These are phyloP conservation scores for Marasmius fiardii DNA, from an alignment of 1,284 basidiomycete species.

Conservation along the genomic window DNA sequence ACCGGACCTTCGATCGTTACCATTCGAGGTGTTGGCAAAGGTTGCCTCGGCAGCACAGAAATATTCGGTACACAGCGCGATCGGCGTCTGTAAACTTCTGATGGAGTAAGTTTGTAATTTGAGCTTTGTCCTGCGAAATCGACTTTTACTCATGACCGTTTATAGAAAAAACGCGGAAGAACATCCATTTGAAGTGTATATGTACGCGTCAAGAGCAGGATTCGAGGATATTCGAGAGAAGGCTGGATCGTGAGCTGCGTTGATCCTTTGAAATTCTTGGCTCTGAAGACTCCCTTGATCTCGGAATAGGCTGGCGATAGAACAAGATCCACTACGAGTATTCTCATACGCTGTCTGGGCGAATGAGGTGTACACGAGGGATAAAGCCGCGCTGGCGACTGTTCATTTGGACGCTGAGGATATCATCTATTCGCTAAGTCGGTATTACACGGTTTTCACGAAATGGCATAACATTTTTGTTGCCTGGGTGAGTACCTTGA, in stretches of 20 bases:
- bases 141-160: neutral
- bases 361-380: constrained; percentile 3
- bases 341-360: constrained; percentile 4
- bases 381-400: neutral
- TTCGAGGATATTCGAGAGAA: constrained; percentile 1
- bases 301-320: neutral
- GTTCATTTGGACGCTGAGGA: neutral
- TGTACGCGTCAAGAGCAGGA: neutral
- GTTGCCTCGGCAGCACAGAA: neutral
- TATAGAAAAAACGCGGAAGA: neutral
- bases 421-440: constrained; percentile 1
- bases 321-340: constrained; percentile 1
- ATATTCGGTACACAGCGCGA: neutral
- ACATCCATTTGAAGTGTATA: constrained; percentile 1
- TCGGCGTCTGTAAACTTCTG: neutral
- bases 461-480: constrained; percentile 5
- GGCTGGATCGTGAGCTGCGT: neutral
- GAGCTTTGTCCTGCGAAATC: neutral
- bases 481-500: neutral
- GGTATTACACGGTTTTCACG: constrained; percentile 3
- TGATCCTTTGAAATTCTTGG: neutral
- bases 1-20: neutral
- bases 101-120: neutral
- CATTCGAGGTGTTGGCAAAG: neutral
- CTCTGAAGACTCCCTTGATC: neutral